phyloP scores from a whole-genome alignment of 1,284 basidiomycete genomes.

The Tetrapyrgos nigripes region DNA sequence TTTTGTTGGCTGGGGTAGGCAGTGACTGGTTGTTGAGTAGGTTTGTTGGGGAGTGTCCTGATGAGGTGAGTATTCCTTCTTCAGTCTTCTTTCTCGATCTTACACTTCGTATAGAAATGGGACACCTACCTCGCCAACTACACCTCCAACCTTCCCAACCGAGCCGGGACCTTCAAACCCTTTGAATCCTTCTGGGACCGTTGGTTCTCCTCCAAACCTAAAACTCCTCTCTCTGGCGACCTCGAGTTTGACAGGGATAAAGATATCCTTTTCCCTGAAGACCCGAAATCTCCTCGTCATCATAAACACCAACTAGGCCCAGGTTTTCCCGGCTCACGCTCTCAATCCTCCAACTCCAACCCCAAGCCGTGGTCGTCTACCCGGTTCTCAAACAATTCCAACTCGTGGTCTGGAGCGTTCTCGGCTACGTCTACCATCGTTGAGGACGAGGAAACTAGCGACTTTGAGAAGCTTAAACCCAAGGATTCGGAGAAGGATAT shows the following conservation, averaged over 20 bases:
- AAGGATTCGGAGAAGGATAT: conserved; percentile 8
- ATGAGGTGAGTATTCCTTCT: conserved; percentile 52
- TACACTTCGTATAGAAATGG: conserved; percentile 70
- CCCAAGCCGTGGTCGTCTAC: no score
- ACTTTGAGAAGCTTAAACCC: conserved; percentile 13
- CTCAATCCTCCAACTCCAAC: conserved; percentile 4
- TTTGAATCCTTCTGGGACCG: conserved; percentile 57
- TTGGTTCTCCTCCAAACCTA: conserved; percentile 37
- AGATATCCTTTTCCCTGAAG: conserved; percentile 35
- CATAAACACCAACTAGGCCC: no score
- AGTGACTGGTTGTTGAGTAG: conserved; percentile 61
- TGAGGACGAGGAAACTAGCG: conserved; percentile 24
- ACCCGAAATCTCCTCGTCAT: no score
- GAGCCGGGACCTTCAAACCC: conserved; percentile 56
- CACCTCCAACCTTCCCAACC: conserved; percentile 52
- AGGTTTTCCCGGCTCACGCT: no score
- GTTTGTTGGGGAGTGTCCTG: conserved; percentile 69
- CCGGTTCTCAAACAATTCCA: no score
- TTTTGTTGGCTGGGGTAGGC: conserved; percentile 52
- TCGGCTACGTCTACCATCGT: conserved; percentile 25
- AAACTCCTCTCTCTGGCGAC: conserved; percentile 2
- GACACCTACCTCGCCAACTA: conserved; percentile 71
- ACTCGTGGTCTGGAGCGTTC: no score
- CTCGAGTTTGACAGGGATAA: no score
- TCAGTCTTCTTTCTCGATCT: conserved; percentile 5